phyloP scores from a whole-genome alignment of 306 rosid species.

The Albizia julibrissin region DNA sequence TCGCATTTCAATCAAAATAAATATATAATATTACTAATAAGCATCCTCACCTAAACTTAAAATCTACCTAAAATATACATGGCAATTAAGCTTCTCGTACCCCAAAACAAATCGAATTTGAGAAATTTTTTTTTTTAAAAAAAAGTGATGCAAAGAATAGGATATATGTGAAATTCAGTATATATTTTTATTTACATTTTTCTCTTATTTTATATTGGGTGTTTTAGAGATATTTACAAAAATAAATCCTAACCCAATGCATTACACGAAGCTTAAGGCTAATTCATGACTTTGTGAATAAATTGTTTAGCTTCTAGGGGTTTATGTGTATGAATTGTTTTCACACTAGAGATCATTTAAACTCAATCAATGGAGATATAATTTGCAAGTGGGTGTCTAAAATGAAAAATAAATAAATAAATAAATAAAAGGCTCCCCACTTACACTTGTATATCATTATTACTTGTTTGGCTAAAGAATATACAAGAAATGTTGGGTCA shows the following conservation, averaged over 20 bases:
- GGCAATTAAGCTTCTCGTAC: neutral
- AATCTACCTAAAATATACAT: neutral
- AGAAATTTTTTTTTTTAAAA: neutral
- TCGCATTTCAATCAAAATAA: neutral
- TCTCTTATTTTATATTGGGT: neutral
- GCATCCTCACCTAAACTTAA: neutral
- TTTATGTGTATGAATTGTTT: neutral
- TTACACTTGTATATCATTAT: conserved; percentile 39
- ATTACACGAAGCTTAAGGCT: neutral
- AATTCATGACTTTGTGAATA: neutral
- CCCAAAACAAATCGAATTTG: neutral
- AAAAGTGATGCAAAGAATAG: neutral
- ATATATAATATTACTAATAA: neutral
- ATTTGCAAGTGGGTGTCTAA: neutral
- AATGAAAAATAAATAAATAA: neutral
- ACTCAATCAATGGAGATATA: neutral
- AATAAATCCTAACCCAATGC: neutral
- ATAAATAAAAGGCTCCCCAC: conserved; percentile 39
- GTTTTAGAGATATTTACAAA: neutral
- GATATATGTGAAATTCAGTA: neutral
- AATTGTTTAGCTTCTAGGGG: neutral
- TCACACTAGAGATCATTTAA: neutral
- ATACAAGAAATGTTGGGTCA: conserved; percentile 33
- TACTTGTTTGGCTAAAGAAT: conserved; percentile 48
- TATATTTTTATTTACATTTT: neutral